These are phyloP conservation scores for Globisporangium barbulae DNA, from an alignment of 352 stramenopile genomes.

Conservation along the genomic window DNA sequence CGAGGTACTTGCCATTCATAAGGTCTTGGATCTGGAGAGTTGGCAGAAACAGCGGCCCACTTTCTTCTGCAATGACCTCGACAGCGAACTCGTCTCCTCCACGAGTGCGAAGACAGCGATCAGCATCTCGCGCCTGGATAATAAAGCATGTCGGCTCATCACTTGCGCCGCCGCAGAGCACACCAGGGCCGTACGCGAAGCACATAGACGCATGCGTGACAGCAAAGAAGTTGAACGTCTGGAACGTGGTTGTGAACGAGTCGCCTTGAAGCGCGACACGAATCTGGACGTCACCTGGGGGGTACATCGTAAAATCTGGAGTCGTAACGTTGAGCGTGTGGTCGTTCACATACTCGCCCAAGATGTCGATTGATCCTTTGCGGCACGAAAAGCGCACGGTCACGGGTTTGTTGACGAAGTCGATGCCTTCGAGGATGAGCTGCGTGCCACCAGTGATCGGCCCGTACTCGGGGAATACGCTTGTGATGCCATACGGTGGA, in stretches of 20 bases:
- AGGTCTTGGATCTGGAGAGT: constrained; percentile 81
- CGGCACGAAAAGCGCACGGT: constrained; percentile 89
- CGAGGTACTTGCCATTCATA: constrained; percentile 91
- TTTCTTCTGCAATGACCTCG: constrained; percentile 49
- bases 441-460: constrained; percentile 91
- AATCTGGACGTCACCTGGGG: constrained; percentile 83
- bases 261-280: constrained; percentile 92
- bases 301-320: constrained; percentile 90
- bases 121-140: constrained; percentile 82
- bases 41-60: constrained; percentile 47
- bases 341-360: constrained; percentile 88
- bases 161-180: constrained; percentile 84
- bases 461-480: constrained; percentile 86
- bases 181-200: constrained; percentile 92
- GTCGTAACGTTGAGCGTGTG: constrained; percentile 85
- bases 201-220: constrained; percentile 86
- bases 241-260: constrained; percentile 92
- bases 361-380: constrained; percentile 88
- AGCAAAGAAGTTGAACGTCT: constrained; percentile 93
- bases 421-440: constrained; percentile 90
- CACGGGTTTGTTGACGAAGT: constrained; percentile 85
- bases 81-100: constrained; percentile 93
- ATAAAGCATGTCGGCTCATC: constrained; percentile 76
- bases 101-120: constrained; percentile 75
- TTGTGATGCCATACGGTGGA: constrained; percentile 93